Base-by-base conservation (phyloP, 1,139 yeast genomes). In the Lizanozyma gosingica region DNA sequence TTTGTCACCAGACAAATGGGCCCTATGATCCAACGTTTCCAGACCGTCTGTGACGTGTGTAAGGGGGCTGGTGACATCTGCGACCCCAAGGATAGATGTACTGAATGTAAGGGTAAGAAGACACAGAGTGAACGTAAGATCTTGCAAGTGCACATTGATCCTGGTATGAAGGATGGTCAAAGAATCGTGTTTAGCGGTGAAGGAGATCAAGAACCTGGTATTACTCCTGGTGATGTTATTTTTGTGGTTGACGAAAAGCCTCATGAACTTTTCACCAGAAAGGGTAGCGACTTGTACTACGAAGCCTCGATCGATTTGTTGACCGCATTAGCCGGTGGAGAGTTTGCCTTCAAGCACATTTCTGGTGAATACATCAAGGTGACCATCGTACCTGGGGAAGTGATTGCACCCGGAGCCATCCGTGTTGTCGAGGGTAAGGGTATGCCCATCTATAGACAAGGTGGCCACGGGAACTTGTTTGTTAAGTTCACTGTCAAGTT, bases 1-100 rank as follows among this genome's bases (percentile, higher is more conserved):
- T 83, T 92, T 53, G 83, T 90, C 53, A 87, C 97, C 43, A 85
- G 96, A 72, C 97, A 92, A 67, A 90, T 92, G 97, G 99, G 99
- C 52, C 97, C 96, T 49, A 88, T 92, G 94, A 83, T 92, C 57
- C 99, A 92, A 72, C 82, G 97, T 73, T 85, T 85, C 79, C 98
- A 92, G 71, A 82, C 95, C 35, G 82, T 80, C 43, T 92, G 99
- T 83, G 94, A 86, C 52, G 82, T 69, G 47, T 92, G 99, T 81
- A 70, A 78, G 52, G 98, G 97, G 60, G 74, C 83, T 45, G 99
- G 99, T 60, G 94, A 85, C 61, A 83, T 83, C 49, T 77, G 88
- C 59, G 82, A 83, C 61, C 77, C 90, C 45, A 84, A 84, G 70
- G 96, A 88, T 67, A 79, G 90, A 60, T 92, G 99, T 79, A 79